Evolutionary conservation across 2,329 filamentous ascomycete genomes (phyloP).

Genomic region (Colletotrichum sp.): DNA sequence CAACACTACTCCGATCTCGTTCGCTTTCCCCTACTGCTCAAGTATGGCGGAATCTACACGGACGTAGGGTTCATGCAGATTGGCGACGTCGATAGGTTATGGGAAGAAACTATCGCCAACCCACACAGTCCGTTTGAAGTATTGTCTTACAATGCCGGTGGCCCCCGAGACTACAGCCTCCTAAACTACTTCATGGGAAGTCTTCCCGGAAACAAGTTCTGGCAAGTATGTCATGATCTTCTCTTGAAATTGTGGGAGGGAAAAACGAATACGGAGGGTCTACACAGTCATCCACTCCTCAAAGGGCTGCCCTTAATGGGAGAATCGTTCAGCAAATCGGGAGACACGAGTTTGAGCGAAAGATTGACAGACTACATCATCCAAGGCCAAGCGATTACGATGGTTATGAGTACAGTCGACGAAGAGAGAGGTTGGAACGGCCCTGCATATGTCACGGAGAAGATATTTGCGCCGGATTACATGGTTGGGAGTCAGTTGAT

Average conservation of each 20-base stretch:
- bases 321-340: constrained; percentile 39
- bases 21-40: constrained; percentile 59
- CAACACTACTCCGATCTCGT: constrained; percentile 65
- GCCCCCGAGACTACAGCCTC: constrained; percentile 36
- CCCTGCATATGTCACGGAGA: constrained; percentile 51
- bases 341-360: constrained; percentile 27
- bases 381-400: constrained; percentile 57
- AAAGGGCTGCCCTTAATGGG: constrained; percentile 45
- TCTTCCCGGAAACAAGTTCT: neutral
- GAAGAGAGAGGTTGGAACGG: constrained; percentile 57
- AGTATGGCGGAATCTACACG: constrained; percentile 62
- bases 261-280: constrained; percentile 53
- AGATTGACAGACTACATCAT: constrained; percentile 62
- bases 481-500: constrained; percentile 57
- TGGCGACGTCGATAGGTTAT: constrained; percentile 59
- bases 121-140: constrained; percentile 50
- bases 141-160: constrained; percentile 48
- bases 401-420: constrained; percentile 58
- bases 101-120: constrained; percentile 53
- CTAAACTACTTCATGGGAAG: constrained; percentile 56
- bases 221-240: constrained; percentile 46
- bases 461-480: constrained; percentile 55
- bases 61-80: constrained; percentile 63
- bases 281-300: constrained; percentile 52
- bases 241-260: constrained; percentile 59